Percentiles rank a stretch among this genome's conserved stretches.
phyloP scores from a whole-genome alignment of 495 filamentous ascomycete genomes.

The Copromyces sp. region DNA sequence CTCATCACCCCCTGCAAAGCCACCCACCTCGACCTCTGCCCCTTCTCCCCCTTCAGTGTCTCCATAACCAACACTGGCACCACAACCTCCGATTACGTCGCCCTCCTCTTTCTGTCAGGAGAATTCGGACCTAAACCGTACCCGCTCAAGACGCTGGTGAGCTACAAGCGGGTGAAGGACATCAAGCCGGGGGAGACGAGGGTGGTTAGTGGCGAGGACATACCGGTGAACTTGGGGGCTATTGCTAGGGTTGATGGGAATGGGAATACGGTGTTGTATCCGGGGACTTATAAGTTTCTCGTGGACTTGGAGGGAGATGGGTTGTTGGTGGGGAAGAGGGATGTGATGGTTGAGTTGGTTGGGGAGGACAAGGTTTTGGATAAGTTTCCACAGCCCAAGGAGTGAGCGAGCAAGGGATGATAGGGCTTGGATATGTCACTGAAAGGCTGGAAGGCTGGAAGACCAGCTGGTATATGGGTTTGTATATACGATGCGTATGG shows the following conservation, averaged over 20 bases:
- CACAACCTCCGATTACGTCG: constrained; percentile 43
- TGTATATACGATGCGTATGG: neutral
- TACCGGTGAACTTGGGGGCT: constrained; percentile 36
- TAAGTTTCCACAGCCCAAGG: constrained; percentile 29
- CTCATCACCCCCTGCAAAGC: constrained; percentile 15
- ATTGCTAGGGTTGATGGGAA: constrained; percentile 37
- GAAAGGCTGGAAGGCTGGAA: neutral
- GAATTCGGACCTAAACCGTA: constrained; percentile 44
- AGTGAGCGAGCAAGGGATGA: neutral
- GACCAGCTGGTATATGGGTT: neutral
- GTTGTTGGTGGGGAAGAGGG: constrained; percentile 8
- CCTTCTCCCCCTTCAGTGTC: constrained; percentile 29
- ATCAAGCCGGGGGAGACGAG: constrained; percentile 30
- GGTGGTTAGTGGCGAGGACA: constrained; percentile 36
- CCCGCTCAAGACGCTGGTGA: constrained; percentile 49
- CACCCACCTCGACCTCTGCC: constrained; percentile 31
- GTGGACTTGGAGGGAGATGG: constrained; percentile 47
- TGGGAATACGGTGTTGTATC: constrained; percentile 49
- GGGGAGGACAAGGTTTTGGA: constrained; percentile 35
- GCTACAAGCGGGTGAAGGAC: constrained; percentile 40
- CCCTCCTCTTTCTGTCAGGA: constrained; percentile 42
- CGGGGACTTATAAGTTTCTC: constrained; percentile 47
- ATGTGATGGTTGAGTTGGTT: constrained; percentile 29
- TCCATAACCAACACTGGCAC: constrained; percentile 38
- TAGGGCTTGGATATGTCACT: neutral